Conservation (phyloP, 371 early-diverging fungal species). For the Mortierella sp. region DNA sequence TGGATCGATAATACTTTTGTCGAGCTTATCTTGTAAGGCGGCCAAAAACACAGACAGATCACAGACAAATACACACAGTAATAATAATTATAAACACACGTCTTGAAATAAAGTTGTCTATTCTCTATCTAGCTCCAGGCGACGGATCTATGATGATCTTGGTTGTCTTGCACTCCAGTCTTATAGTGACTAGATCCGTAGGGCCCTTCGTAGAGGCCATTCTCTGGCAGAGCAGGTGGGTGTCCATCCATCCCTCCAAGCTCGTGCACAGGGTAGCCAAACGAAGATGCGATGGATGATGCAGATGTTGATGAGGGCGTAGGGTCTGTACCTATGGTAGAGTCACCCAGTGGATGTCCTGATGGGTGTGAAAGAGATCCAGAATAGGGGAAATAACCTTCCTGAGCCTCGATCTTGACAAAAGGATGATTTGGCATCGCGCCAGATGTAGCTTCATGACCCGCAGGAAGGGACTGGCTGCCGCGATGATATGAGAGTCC, state of each 20-base stretch:
- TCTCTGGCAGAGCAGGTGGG: conserved; percentile 6
- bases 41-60: too few relatives aligned
- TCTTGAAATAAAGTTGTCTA: too few relatives aligned
- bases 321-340: conserved; percentile 9
- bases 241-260: conserved; percentile 15
- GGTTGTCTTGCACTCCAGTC: neutral
- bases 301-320: conserved; percentile 23
- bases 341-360: conserved; percentile 6
- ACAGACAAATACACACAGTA: neutral
- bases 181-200: conserved; percentile 5
- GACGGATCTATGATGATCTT: neutral
- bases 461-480: neutral
- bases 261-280: conserved; percentile 26
- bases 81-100: neutral
- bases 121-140: neutral
- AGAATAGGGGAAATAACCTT: conserved; percentile 22
- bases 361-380: conserved; percentile 1
- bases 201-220: conserved; percentile 4
- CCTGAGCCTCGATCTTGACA: conserved; percentile 18
- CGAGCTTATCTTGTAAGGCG: conserved; percentile 29
- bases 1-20: conserved; percentile 51
- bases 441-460: neutral
- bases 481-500: conserved; percentile 6
- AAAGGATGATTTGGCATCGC: conserved; percentile 6
- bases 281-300: conserved; percentile 19